Base-by-base conservation (phyloP, 495 filamentous ascomycete species). In the Daldinia decipiens region DNA sequence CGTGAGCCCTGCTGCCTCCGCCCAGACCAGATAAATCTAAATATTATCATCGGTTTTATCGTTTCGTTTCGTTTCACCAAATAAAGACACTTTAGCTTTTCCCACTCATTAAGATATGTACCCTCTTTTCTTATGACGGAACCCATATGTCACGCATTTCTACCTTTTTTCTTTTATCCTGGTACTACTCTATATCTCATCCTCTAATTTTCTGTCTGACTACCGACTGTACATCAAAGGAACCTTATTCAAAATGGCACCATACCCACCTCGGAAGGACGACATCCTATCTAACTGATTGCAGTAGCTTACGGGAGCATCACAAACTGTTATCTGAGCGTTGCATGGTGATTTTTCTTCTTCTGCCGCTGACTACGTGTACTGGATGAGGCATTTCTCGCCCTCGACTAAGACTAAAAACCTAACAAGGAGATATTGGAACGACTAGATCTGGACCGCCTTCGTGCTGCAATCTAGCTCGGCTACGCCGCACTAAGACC, bases 331-430 rank as follows among this genome's bases (percentile, higher is more conserved):
- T 58, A 58, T 68, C 60, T 62, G 12, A 69, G 59, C 65, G 65
- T 72, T 68, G 60, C 61, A 72, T 65, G 32, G 21, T 38, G 26
- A 45, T 5, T 21, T 43, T 59, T 59, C 27, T 39, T 27, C n/a
- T 26, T 15, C 43, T 61, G 50, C 13, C 61, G 65, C 55, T 68
- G 51, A 68, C 62, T 62, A 13, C 32, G 8, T 34, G 32, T 34
- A 53, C 53, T 53, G 26, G 34, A 58, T 73, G 70, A 73, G 70
- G 70, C 65, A 73, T 73, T 73, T 73, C 70, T 52, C 32, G n/a
- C 21, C 15, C 27, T 27, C 59, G 52, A 40, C 59, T 72, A 72
- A 63, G 50, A 43, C 9, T 55, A 13, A 54, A 61, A 50, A 15
- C 53, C 51, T 36, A 29, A 53, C 39, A 31, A 51, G 34, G 34